phyloP scores from a whole-genome alignment of 106 monocot genomes.

The Phalaenopsis aphrodite region DNA sequence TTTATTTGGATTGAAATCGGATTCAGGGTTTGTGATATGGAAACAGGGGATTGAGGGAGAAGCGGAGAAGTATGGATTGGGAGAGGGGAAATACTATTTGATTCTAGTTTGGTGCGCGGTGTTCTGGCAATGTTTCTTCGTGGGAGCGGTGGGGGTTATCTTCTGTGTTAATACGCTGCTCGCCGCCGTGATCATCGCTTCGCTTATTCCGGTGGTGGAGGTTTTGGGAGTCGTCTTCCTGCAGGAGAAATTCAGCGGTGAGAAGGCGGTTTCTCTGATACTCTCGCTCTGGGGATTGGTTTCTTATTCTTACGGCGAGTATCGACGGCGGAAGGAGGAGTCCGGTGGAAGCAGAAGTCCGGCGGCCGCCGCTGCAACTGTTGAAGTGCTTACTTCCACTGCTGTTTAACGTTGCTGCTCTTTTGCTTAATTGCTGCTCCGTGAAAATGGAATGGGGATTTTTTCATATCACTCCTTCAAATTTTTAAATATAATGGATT shows the following conservation, averaged over 20 bases:
- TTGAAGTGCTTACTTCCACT: neutral
- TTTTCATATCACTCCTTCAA: no score
- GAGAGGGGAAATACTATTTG: conserved; percentile 1
- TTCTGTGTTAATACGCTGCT: conserved; percentile 18
- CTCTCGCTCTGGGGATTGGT: conserved; percentile 28
- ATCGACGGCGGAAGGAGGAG: neutral
- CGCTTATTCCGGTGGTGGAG: conserved; percentile 12
- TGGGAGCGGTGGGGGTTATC: conserved; percentile 21
- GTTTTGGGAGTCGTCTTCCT: conserved; percentile 17
- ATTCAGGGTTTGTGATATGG: no score
- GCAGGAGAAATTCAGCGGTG: conserved; percentile 16
- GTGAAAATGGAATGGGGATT: no score
- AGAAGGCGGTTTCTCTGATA: conserved; percentile 20
- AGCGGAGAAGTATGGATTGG: neutral
- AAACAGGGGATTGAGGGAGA: neutral
- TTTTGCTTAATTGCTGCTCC: no score
- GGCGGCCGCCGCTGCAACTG: neutral
- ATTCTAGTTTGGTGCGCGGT: neutral
- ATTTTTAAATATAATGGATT: no score
- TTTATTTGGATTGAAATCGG: no score
- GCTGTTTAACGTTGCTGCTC: no score
- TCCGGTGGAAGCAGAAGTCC: neutral
- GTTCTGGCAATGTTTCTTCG: neutral
- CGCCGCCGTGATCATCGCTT: conserved; percentile 15
- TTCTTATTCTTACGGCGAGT: conserved; percentile 28